Conservation (phyloP, 768 basidiomycete species). For the Amyloporia xantha region DNA sequence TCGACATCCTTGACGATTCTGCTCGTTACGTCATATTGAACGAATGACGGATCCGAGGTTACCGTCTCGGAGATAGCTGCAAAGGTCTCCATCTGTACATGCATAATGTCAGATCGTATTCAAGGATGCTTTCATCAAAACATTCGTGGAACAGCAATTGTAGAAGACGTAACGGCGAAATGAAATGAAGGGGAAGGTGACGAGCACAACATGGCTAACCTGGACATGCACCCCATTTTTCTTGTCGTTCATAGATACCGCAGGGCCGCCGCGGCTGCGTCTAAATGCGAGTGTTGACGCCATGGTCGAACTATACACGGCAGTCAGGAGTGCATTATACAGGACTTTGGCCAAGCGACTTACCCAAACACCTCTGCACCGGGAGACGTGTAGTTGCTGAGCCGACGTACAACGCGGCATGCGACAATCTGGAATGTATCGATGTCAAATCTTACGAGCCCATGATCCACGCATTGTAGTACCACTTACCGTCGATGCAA, state of each 20-base stretch:
- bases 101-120: too few species aligned
- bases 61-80: conserved; percentile 15
- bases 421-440: conserved; percentile 68
- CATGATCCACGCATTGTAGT: background rate
- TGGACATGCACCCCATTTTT: conserved; percentile 55
- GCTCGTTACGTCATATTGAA: conserved; percentile 52
- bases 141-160: too few species aligned
- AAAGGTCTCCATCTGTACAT: conserved; percentile 58
- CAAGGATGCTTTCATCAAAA: too few species aligned
- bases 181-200: background rate
- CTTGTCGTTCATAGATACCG: conserved; percentile 10
- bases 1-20: conserved; percentile 29
- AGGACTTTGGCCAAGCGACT: too few species aligned
- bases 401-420: conserved; percentile 51
- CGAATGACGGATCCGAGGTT: conserved; percentile 24
- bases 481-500: conserved; percentile 54
- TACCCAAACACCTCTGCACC: conserved; percentile 48
- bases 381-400: conserved; percentile 48
- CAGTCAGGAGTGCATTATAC: background rate
- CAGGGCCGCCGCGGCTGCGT: conserved; percentile 24
- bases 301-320: conserved; percentile 13
- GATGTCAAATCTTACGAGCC: background rate
- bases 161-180: too few species aligned
- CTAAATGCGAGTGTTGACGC: conserved; percentile 56
- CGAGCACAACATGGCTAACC: conserved; percentile 21